Percentiles rank a stretch among this genome's conserved stretches.
These are phyloP conservation scores for Lachnellula subtilissima DNA, from an alignment of 2,329 filamentous ascomycete genomes.

Conservation along the genomic window DNA sequence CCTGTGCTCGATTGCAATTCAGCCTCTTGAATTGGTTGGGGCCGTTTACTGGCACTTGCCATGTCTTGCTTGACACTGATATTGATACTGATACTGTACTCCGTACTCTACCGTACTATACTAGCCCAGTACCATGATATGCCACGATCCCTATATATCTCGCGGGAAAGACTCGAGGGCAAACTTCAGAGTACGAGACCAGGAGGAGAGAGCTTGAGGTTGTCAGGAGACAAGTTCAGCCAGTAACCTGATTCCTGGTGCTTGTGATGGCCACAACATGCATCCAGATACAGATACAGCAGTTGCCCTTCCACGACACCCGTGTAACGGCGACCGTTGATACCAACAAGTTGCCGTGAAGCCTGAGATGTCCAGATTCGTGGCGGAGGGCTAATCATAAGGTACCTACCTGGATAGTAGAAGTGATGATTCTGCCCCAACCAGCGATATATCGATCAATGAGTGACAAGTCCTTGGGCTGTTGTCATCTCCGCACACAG, in stretches of 20 bases:
- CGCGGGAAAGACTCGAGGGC: not conserved
- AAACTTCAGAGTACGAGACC: not conserved
- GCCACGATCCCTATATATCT: not conserved
- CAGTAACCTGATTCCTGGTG: conserved; percentile 2
- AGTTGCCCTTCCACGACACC: conserved; percentile 7
- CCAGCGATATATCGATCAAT: not conserved
- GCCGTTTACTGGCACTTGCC: not conserved
- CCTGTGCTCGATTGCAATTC: not conserved
- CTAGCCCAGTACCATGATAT: not conserved
- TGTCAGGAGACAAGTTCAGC: not conserved
- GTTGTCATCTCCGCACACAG: not conserved
- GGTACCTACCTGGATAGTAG: not conserved
- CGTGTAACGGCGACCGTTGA: conserved; percentile 2
- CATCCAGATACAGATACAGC: conserved; percentile 7
- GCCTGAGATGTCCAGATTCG: not conserved
- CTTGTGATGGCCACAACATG: conserved; percentile 1
- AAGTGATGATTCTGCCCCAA: not conserved
- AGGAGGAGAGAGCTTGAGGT: not conserved
- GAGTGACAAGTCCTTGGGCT: not conserved
- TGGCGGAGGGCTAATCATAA: not conserved
- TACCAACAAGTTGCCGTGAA: conserved; percentile 1
- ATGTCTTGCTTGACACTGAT: not conserved
- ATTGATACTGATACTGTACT: not conserved
- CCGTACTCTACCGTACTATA: not conserved
- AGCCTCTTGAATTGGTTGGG: not conserved